Evolutionary conservation across 1,284 basidiomycete species (phyloP).

Genomic region (Leccinum insolens): DNA sequence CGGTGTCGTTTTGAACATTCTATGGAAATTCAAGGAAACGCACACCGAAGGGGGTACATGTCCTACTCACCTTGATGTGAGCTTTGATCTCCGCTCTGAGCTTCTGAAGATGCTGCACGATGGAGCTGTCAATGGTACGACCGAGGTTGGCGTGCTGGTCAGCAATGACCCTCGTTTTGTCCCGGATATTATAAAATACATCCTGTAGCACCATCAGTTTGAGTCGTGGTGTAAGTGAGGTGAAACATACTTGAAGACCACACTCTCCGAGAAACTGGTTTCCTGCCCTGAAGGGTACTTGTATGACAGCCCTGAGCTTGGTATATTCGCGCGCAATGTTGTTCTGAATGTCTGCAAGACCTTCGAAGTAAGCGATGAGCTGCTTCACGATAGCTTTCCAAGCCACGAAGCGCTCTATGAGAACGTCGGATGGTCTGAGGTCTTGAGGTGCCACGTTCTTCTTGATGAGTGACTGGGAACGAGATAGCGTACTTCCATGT

Average conservation of each 20-base stretch:
- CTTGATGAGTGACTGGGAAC: conserved; percentile 85
- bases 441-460: conserved; percentile 90
- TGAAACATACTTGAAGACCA: conserved; percentile 67
- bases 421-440: conserved; percentile 92
- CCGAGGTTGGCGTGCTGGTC: conserved; percentile 98
- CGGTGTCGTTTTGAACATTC: conserved; percentile 99
- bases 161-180: conserved; percentile 93
- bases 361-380: conserved; percentile 88
- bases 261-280: conserved; percentile 96
- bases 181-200: conserved; percentile 90
- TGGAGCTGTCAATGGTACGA: conserved; percentile 94
- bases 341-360: conserved; percentile 93
- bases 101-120: conserved; percentile 98
- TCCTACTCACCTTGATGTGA: conserved; percentile 78
- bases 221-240: background rate
- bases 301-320: conserved; percentile 96
- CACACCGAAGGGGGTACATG: conserved; percentile 9
- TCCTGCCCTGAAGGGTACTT: conserved; percentile 94
- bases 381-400: conserved; percentile 98
- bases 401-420: conserved; percentile 92
- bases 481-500: conserved; percentile 69
- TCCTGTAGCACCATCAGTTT: conserved; percentile 55
- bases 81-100: conserved; percentile 95
- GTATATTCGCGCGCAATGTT: conserved; percentile 94
- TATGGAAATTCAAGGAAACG: conserved; percentile 27